Evolutionary conservation across 2,329 filamentous ascomycete species (phyloP).

Genomic region (Aspergillus sp.): DNA sequence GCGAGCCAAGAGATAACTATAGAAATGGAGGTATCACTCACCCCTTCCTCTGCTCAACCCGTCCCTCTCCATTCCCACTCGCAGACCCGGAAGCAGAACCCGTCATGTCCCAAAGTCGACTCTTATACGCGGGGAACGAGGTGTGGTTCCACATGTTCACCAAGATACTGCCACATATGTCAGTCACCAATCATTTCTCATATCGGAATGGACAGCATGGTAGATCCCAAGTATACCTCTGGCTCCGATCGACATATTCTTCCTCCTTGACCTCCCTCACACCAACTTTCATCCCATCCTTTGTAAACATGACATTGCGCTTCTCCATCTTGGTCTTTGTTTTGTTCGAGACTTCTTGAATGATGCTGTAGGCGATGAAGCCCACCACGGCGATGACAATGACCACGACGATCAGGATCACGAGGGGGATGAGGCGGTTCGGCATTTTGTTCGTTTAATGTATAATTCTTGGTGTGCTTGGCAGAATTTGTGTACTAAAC

Average conservation of each 20-base stretch:
- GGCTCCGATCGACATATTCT: constrained; percentile 63
- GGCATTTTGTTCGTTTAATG: constrained; percentile 22
- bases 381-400: constrained; percentile 57
- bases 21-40: not conserved
- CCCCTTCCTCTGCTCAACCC: constrained; percentile 21
- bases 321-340: constrained; percentile 66
- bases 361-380: constrained; percentile 62
- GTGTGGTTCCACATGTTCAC: constrained; percentile 56
- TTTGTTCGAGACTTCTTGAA: constrained; percentile 61
- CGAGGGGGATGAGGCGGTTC: constrained; percentile 56
- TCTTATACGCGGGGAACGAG: constrained; percentile 52
- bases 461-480: not conserved
- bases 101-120: constrained; percentile 47
- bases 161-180: constrained; percentile 41
- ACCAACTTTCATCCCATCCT: constrained; percentile 65
- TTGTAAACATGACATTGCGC: constrained; percentile 64
- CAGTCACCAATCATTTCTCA: not conserved
- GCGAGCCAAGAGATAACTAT: not conserved
- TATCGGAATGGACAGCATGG: not conserved
- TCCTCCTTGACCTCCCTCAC: constrained; percentile 63
- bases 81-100: constrained; percentile 19
- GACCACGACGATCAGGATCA: constrained; percentile 61
- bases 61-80: constrained; percentile 29
- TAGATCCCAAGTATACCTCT: constrained; percentile 49
- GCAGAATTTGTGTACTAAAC: not conserved